Percentiles rank a stretch among this genome's conserved stretches.
Evolutionary conservation across 2,329 filamentous ascomycete species (phyloP).

Genomic region (Monilinia polystroma): DNA sequence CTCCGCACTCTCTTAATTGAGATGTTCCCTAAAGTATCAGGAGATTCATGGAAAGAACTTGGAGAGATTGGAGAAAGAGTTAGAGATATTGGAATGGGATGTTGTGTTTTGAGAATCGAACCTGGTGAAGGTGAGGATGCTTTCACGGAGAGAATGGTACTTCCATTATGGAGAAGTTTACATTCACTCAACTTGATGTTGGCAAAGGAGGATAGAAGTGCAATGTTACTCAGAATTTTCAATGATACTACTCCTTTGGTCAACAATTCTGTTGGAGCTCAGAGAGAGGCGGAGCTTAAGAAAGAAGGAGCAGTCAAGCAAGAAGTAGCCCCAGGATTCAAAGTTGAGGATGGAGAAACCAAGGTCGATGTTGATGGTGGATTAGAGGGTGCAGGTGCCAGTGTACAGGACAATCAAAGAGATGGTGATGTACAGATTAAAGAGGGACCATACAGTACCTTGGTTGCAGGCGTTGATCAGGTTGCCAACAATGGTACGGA

Average conservation of each 20-base stretch:
- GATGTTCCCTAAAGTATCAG: slow-evolving; percentile 90
- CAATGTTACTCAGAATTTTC: slow-evolving; percentile 87
- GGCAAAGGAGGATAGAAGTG: slow-evolving; percentile 91
- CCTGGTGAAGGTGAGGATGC: slow-evolving; percentile 63
- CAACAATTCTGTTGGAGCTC: slow-evolving; percentile 47
- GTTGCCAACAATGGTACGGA: slow-evolving; percentile 23
- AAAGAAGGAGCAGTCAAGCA: slow-evolving; percentile 22
- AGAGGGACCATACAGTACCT: slow-evolving; percentile 32
- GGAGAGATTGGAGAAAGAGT: slow-evolving; percentile 87
- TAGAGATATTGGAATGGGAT: slow-evolving; percentile 79
- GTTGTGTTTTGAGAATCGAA: slow-evolving; percentile 84
- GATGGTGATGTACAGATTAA: slow-evolving; percentile 28
- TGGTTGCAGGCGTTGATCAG: slow-evolving; percentile 29
- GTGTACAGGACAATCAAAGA: slow-evolving; percentile 17
- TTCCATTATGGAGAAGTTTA: slow-evolving; percentile 92
- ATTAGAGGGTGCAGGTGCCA: slow-evolving; percentile 31
- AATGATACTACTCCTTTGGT: slow-evolving; percentile 85
- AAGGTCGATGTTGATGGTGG: slow-evolving; percentile 31
- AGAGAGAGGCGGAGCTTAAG: slow-evolving; percentile 31
- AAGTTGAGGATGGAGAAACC: slow-evolving; percentile 30
- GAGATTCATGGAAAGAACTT: slow-evolving; percentile 70
- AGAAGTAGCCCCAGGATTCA: slow-evolving; percentile 28
- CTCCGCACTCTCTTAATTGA: slow-evolving; percentile 81
- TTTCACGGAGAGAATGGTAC: slow-evolving; percentile 74
- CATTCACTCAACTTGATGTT: slow-evolving; percentile 95